Base-by-base conservation (phyloP, 352 stramenopile genomes). In the Ophiocytium majus region DNA sequence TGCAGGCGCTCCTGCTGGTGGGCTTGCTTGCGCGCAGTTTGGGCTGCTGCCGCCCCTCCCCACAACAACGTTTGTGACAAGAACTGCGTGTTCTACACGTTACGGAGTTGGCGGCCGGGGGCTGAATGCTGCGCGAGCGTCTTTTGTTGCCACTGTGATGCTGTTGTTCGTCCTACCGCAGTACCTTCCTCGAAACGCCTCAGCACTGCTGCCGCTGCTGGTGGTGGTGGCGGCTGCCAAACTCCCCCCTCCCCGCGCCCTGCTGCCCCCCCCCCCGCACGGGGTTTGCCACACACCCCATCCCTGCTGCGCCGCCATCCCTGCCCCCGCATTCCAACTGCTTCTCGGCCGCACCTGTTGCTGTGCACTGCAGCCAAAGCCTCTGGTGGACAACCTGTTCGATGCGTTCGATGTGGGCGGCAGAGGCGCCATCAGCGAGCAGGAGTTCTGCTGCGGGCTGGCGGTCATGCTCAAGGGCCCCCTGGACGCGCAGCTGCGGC, bases 391-490 rank as follows among this genome's bases (percentile, higher is more conserved):
- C 37, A 75, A 63, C 35, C 36, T 87, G 31, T 87, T 87, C 37
- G 80, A 85, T 57, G 84, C 84, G 0, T 87, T 87, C 80, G 84
- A 75, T 34, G 76, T 81, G 5, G 34, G 50, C 32, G 64, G 84
- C 17, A 63, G 79, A 5, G 84, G 84, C 76, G 34, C 75, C 17
- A 57, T 87, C 32, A 80, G 79, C 37, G 43, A 82, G 35, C 79
- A 87, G 10, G 84, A 87, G 79, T 81, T 87, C 32, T 32, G 83
- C 9, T 87, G 84, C 34, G 63, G 33, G 9, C 10, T 84, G 71
- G 79, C 84, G 43, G 74, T 87, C 1, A 87, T 87, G 84, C 76
- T 83, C 64, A 84, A 63, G 36, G 84, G 84, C 35, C 75, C 79
- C 32, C 63, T 76, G 14, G 28, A 34, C n/a, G 80, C 81, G 33